phyloP scores from a whole-genome alignment of 805 yeast species.

The Blastobotrys chiropterorum region DNA sequence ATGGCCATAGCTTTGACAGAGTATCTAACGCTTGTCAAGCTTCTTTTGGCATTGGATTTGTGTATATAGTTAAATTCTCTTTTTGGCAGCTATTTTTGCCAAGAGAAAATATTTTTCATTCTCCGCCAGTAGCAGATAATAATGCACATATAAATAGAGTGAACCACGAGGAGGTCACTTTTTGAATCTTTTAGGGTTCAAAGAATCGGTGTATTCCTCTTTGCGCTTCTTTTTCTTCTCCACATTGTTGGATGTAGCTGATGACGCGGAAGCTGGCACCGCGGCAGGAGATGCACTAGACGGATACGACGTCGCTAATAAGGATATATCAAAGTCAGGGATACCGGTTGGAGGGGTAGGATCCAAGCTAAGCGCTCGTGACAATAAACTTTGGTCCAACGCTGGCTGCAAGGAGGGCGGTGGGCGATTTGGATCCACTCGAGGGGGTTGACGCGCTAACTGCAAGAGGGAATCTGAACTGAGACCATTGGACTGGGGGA shows the following conservation, averaged over 20 bases:
- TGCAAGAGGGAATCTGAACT: constrained; percentile 21
- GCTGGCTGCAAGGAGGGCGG: constrained; percentile 43
- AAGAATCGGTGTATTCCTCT: neutral
- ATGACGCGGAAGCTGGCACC: neutral
- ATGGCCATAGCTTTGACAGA: too few relatives aligned
- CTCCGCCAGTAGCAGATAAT: too few relatives aligned
- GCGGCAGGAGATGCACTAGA: constrained; percentile 4
- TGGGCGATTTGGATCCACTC: constrained; percentile 19
- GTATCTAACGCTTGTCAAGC: too few relatives aligned
- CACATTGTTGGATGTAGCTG: constrained; percentile 10
- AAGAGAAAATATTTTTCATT: too few relatives aligned
- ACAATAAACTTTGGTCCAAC: constrained; percentile 45
- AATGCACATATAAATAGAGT: neutral
- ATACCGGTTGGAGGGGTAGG: constrained; percentile 63
- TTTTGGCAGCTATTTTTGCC: too few relatives aligned
- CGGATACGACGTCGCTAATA: constrained; percentile 48
- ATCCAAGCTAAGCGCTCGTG: constrained; percentile 50
- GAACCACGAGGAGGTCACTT: neutral
- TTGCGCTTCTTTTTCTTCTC: constrained; percentile 9
- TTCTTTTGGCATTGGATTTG: too few relatives aligned
- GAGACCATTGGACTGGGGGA: constrained; percentile 27
- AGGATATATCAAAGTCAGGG: constrained; percentile 67
- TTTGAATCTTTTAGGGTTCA: neutral
- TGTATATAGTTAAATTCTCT: too few relatives aligned
- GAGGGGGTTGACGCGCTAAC: constrained; percentile 23